Evolutionary conservation across 371 early-diverging fungal genomes (phyloP), one percentile per base, ranked within the genome.

Genomic region (Zychaea mexicana): DNA sequence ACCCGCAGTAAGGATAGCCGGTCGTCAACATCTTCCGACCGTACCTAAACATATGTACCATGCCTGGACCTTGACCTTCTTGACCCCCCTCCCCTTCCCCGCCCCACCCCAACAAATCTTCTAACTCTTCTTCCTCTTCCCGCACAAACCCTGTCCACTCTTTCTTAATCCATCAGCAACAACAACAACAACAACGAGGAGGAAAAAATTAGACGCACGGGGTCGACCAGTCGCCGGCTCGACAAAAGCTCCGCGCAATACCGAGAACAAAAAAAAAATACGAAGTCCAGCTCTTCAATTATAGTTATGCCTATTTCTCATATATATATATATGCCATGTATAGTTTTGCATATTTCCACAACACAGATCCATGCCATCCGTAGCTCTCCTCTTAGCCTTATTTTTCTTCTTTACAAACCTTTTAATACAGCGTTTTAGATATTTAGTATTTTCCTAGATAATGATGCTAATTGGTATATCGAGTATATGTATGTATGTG

Each of bases 1-100:
- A 6, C 59, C 22, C 38, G 59, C n/a, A 49, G 49, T 24, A 58
- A 58, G 38, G 59, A 58, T 39, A 58, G 28, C 22, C 59, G 59
- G 1, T 58, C 59, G 21, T 24, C 38, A 12, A 28, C 59, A 58
- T 58, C 59, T 22, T 39, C 59, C 17, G 59, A 39, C 5, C 32
- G 45, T 17, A 27, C 22, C 10, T 19, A 27, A 58, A n/a, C n/a
- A n/a, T n/a, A n/a, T n/a, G n/a, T n/a, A n/a, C n/a, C n/a, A n/a
- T n/a, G n/a, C n/a, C n/a, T n/a, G n/a, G n/a, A n/a, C n/a, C n/a
- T n/a, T n/a, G n/a, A n/a, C n/a, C n/a, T n/a, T n/a, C n/a, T n/a
- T n/a, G n/a, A n/a, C n/a, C n/a, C n/a, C n/a, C n/a, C n/a, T n/a
- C n/a, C n/a, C n/a, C n/a, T n/a, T n/a, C n/a, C n/a, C n/a, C n/a